Base-by-base conservation (phyloP, 2,329 filamentous ascomycete species). In the Xylogone sp. region DNA sequence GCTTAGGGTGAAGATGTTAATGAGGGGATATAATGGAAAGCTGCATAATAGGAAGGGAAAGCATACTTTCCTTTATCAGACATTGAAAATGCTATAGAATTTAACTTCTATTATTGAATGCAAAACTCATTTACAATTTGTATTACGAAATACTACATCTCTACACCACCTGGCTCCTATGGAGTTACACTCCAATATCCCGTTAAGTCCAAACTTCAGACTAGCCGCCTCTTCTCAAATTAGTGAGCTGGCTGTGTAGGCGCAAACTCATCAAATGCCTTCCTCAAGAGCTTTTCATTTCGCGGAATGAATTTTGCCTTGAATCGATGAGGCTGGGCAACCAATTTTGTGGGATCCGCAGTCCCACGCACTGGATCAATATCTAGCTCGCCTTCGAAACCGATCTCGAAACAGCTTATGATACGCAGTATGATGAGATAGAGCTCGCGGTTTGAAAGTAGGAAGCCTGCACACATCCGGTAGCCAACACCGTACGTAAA, bases 401-500 rank as follows among this genome's bases (percentile, higher is more conserved):
- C 68, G 51, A 86, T 75, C 52, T 75, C 75, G 65, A 86, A 84
- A 60, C 78, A 79, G 64, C 76, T 81, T 22, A 86, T 66, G 53
- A 81, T 76, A 29, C 82, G 73, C 68, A 84, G 73, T 58, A 82
- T 84, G 13, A 83, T 71, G 10, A 85, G 71, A 53, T 86, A 86
- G 20, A 86, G 69, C 62, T 86, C 82, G 2, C 82, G 71, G 59
- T 85, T 84, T 16, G 82, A 81, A 2, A 85, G 70, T 45, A 83
- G 61, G 2, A 74, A 80, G 42, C 82, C 83, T 0, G 82, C 81
- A 54, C 83, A 86, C 82, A 86, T 86, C 43, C 83, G 76, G 56
- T 84, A 85, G 2, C 82, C 83, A 16, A 86, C 70, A 0, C 82
- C 83, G 51, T 84, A 86, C 0, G 81, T 83, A 63, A 85, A 84